These are phyloP conservation scores for Pleurotus cornucopiae DNA, from an alignment of 768 basidiomycete genomes.

Conservation along the genomic window DNA sequence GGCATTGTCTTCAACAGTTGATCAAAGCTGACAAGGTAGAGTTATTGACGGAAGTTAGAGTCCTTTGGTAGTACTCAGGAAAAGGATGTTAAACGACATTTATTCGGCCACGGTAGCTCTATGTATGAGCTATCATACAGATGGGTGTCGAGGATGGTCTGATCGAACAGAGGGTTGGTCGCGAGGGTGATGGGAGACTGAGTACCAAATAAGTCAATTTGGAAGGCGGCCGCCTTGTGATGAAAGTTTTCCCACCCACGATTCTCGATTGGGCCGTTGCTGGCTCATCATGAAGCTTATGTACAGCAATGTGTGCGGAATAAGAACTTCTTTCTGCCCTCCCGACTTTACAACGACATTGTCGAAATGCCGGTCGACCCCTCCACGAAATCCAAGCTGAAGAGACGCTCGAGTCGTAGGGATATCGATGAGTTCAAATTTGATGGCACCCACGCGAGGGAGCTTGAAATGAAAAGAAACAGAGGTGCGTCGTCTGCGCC, in stretches of 20 bases:
- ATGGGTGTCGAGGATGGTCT: background rate
- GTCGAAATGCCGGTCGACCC: slow-evolving; percentile 52
- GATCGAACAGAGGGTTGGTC: slow-evolving; percentile 6
- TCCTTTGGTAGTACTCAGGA: too few species aligned
- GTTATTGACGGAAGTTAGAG: too few species aligned
- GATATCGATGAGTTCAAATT: slow-evolving; percentile 48
- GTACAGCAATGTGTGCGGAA: slow-evolving; percentile 8
- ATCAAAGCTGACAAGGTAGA: too few species aligned
- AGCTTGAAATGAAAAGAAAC: slow-evolving; percentile 71
- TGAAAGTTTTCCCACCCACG: slow-evolving; percentile 4
- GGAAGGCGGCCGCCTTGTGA: slow-evolving; percentile 3
- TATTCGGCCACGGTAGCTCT: too few species aligned
- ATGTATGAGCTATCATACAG: too few species aligned
- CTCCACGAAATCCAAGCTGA: slow-evolving; percentile 40
- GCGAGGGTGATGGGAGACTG: slow-evolving; percentile 3
- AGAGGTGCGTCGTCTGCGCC: slow-evolving; percentile 34
- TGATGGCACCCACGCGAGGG: slow-evolving; percentile 53
- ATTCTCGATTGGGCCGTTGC: slow-evolving; percentile 5
- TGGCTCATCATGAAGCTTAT: slow-evolving; percentile 9
- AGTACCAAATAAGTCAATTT: background rate
- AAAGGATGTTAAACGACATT: too few species aligned
- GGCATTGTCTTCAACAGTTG: too few species aligned
- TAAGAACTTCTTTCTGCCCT: background rate
- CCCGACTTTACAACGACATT: background rate
- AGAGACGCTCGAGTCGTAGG: slow-evolving; percentile 43